Evolutionary conservation across 768 basidiomycete genomes (phyloP).

Genomic region (Kwoniella dendrophila): DNA sequence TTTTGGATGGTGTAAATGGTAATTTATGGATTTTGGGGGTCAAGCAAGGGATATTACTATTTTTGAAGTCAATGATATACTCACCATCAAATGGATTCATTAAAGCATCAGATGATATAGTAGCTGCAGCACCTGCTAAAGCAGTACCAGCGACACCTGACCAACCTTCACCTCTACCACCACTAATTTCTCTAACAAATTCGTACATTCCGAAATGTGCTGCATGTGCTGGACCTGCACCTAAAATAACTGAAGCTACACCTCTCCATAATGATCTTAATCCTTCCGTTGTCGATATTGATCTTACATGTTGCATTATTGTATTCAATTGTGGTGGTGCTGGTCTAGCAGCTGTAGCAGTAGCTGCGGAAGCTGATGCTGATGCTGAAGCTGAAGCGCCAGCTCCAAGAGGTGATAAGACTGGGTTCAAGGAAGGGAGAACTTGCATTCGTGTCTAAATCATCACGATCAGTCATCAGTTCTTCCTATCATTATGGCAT

Average conservation of each 20-base stretch:
- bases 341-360: constrained; percentile 17
- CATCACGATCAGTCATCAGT: constrained; percentile 7
- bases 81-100: constrained; percentile 99
- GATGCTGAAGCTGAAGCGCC: constrained; percentile 2
- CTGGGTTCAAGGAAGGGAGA: constrained; percentile 45
- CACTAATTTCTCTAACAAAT: constrained; percentile 86
- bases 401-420: constrained; percentile 29
- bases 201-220: constrained; percentile 97
- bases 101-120: constrained; percentile 90
- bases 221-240: constrained; percentile 97
- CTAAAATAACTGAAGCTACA: constrained; percentile 90
- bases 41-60: no score
- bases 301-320: constrained; percentile 51
- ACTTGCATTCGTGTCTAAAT: constrained; percentile 98
- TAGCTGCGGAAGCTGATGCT: constrained; percentile 15
- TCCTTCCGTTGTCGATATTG: constrained; percentile 91
- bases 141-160: constrained; percentile 92
- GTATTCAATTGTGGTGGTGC: constrained; percentile 37
- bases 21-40: not conserved
- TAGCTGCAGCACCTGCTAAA: constrained; percentile 88
- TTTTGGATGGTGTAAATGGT: no score
- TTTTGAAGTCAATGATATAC: no score
- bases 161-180: constrained; percentile 67
- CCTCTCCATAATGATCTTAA: constrained; percentile 90
- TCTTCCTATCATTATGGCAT: not conserved